Base-by-base conservation (phyloP, 73 alveolate species). In the Durusdinium trenchii region DNA sequence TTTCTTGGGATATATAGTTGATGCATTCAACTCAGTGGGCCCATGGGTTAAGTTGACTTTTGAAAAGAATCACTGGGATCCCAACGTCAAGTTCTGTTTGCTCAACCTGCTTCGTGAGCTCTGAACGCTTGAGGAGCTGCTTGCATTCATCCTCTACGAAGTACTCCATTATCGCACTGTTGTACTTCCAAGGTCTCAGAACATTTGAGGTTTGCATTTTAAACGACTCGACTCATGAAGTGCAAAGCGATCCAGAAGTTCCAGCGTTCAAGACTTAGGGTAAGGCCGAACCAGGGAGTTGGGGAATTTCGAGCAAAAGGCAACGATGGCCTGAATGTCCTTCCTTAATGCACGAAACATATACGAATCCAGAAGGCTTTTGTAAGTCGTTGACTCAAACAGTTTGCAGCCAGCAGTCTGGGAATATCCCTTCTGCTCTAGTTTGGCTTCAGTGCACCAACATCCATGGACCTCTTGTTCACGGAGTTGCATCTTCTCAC, bases 121-220 rank as follows among this genome's bases (percentile, higher is more conserved):
- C 84, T 0, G 32, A 0, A 6, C 51, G 48, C 5, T 73, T 73
- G 84, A 73, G 54, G 36, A 0, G n/a, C 45, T 38, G 18, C 32
- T 48, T 73, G 18, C 52, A 38, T n/a, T 73, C 84, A 36, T 73
- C 84, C 51, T 73, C 84, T 0, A 73, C 84, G 84, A 73, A 73
- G 84, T 9, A 73, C 3, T 73, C 51, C 40, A 38, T 51, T 5
- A 73, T 32, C 20, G 26, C 51, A 1, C 9, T 30, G 28, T 73
- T 40, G 51, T 73, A 73, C 51, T 73, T 73, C 84, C 84, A 73
- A 38, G 48, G 84, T 51, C 84, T n/a, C n/a, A n/a, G n/a, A n/a
- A n/a, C n/a, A n/a, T n/a, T n/a, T n/a, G n/a, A n/a, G n/a, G n/a
- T n/a, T n/a, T n/a, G n/a, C n/a, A n/a, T n/a, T n/a, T n/a, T 73